Percentiles rank a stretch among this genome's conserved stretches.
Conservation (phyloP, 768 basidiomycete genomes). For the Candolleomyces eurysporus region DNA sequence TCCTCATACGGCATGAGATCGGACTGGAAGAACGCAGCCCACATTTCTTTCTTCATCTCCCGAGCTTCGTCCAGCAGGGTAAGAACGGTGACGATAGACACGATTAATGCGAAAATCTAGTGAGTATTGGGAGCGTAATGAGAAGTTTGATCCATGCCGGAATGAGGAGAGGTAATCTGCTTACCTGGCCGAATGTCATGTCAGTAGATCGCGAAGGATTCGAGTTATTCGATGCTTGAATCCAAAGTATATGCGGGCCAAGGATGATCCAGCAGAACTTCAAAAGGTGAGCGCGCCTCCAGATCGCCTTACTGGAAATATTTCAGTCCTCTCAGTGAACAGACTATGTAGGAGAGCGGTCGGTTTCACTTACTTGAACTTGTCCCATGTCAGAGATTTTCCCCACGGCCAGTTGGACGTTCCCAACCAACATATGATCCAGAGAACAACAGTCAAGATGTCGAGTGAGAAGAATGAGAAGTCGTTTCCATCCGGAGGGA, state of each 20-base stretch:
- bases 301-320: not conserved
- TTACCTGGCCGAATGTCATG: not conserved
- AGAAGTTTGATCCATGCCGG: too few relatives aligned
- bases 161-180: too few relatives aligned
- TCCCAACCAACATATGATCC: too few relatives aligned
- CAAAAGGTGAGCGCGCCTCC: not conserved
- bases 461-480: too few relatives aligned
- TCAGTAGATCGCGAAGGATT: not conserved
- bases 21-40: not conserved
- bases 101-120: slow-evolving; percentile 2
- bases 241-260: not conserved
- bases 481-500: too few relatives aligned
- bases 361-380: not conserved
- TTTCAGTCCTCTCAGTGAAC: not conserved
- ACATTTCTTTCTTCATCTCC: not conserved
- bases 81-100: not conserved
- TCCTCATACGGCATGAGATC: not conserved
- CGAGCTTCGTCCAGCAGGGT: slow-evolving; percentile 1
- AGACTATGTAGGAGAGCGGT: not conserved
- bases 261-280: not conserved
- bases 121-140: too few relatives aligned
- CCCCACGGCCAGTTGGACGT: too few relatives aligned
- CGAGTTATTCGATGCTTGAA: not conserved
- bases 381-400: not conserved
- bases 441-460: too few relatives aligned